Evolutionary conservation across 2,329 filamentous ascomycete species (phyloP), one percentile per base, ranked within the genome.

Genomic region (Pestalotiopsis sp.): DNA sequence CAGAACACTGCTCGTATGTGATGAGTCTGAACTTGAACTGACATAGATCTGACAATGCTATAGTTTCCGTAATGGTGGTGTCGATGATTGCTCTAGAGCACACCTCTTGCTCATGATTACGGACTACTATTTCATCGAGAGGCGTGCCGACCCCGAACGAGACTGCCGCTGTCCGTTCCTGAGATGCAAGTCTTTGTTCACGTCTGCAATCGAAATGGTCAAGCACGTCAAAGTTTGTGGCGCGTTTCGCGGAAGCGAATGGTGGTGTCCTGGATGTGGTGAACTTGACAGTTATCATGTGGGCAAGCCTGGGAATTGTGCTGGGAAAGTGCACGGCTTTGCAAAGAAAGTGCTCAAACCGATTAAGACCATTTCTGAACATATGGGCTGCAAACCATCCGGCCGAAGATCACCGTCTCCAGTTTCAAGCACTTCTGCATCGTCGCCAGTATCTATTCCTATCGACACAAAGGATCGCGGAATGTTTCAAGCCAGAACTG

Each of bases 91-190:
- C n/a, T 38, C 60, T 3, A 31, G 31, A 11, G 60, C 17, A 5
- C 60, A 36, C 13, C 38, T 63, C 17, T n/a, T 63, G 60, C 31
- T 41, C 3, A 23, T 63, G 60, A 14, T 41, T 3, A 63, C 38
- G 60, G 60, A 63, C 36, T 63, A 63, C n/a, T 63, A 63, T 27
- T 63, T 63, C 20, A 20, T 63, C 20, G 17, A n/a, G 2, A 36
- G 23, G 12, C 23, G 17, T 12, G 36, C 20, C 31, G n/a, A 23
- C 14, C 17, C 27, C 6, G 14, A 23, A 41, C 0, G 5, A 9
- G 5, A 14, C 9, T 63, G 27, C 27, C 17, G 20, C 23, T 63
- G 60, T 63, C 60, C 60, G 14, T 31, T 63, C 4, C 2, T 63
- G 60, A 63, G 31, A 36, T 63, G 60, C 38, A 27, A 23, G n/a